These are phyloP conservation scores for Lycium ferocissimum DNA, from an alignment of 257 asterid genomes.

Conservation along the genomic window DNA sequence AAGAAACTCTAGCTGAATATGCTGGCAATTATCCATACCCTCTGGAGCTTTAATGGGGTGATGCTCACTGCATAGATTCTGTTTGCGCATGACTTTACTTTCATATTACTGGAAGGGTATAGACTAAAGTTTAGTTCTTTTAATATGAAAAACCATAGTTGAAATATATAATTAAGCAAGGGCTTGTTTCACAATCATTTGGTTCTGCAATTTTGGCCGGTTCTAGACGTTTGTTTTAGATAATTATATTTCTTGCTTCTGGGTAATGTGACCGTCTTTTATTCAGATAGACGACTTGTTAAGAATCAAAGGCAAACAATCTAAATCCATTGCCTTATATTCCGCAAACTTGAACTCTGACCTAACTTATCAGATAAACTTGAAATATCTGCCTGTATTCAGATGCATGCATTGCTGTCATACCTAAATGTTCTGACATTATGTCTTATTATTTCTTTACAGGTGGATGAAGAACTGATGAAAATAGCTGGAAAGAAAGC, in stretches of 20 bases:
- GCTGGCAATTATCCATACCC: neutral
- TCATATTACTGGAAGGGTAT: neutral
- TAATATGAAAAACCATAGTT: neutral
- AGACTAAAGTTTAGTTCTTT: neutral
- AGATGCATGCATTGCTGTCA: neutral
- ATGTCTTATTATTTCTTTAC: conserved; percentile 28
- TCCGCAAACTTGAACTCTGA: neutral
- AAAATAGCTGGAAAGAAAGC: conserved; percentile 82
- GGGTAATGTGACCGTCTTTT: neutral
- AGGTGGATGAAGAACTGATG: conserved; percentile 92
- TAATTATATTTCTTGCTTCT: neutral
- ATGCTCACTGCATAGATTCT: neutral
- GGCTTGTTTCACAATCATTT: neutral
- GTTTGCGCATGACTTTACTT: neutral
- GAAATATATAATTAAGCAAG: neutral
- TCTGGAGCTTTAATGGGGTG: neutral
- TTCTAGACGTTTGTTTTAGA: neutral
- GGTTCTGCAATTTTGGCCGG: neutral
- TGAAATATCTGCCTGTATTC: neutral
- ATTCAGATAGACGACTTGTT: neutral
- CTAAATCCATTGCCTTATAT: neutral
- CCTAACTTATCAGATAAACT: neutral
- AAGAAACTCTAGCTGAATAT: neutral
- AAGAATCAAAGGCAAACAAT: neutral
- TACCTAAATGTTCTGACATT: neutral